Evolutionary conservation across 164 flowering plant species (phyloP), one percentile per base, ranked within the genome.

Genomic region (Liquidambar formosana): DNA sequence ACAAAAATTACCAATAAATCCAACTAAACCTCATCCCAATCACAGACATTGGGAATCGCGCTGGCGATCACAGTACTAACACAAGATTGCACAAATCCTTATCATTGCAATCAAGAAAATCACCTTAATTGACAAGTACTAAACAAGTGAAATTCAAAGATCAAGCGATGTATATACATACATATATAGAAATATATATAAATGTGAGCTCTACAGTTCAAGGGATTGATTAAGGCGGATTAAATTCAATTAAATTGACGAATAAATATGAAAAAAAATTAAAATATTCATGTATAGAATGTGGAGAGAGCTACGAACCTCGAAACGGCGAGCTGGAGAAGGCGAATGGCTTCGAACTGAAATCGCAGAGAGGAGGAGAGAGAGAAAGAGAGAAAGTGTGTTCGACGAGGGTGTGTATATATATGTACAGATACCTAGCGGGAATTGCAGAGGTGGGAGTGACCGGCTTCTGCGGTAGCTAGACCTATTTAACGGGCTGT

Each of bases 401-500:
- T 16, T 43, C 25, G 27, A 61, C 3, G 25, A 44, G 10, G 8
- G 28, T 21, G n/a, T 63, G n/a, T 27, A 45, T 45, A 47, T 63
- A 63, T 45, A n/a, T 41, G 19, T 18, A 18, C 18, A 53, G 22
- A 16, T 77, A 74, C 64, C 74, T 70, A 69, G 80, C 79, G 79
- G 82, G 81, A 81, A 73, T 67, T 60, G 78, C 41, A 74, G 72
- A 57, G 45, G 52, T 26, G 15, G 48, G 38, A 68, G 57, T 77
- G 33, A 84, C 88, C 75, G 83, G 77, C 72, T 71, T 70, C 57
- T 67, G 76, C 67, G 71, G 85, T 82, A 1, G 14, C 18, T 11
- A 21, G 48, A 65, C 75, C 71, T 64, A 68, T 11, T 5, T 13
- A 51, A 80, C 85, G 69, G 74, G 81, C 49, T 57, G 5, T 71